phyloP scores from a whole-genome alignment of 495 filamentous ascomycete genomes.

The Penicillium cinerascens region DNA sequence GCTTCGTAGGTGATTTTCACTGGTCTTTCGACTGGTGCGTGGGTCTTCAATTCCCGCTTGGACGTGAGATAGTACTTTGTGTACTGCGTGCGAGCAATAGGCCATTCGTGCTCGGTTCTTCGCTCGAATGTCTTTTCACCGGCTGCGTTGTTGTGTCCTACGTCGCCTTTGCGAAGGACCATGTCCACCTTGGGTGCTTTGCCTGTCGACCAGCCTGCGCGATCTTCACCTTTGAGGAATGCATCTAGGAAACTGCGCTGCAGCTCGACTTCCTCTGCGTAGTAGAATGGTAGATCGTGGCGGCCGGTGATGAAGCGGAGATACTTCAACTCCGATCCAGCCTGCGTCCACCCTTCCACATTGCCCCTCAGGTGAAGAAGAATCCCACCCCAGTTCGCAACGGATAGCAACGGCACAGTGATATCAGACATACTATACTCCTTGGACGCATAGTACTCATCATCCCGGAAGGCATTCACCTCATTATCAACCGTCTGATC shows the following conservation, averaged over 20 bases:
- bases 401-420: constrained; percentile 56
- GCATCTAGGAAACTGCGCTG: constrained; percentile 65
- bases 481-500: constrained; percentile 45
- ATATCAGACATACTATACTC: constrained; percentile 60
- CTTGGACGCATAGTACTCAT: constrained; percentile 58
- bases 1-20: constrained; percentile 52
- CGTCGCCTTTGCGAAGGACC: constrained; percentile 57
- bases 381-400: constrained; percentile 67
- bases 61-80: constrained; percentile 51
- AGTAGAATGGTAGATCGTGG: constrained; percentile 71
- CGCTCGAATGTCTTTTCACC: constrained; percentile 49
- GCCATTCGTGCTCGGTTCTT: constrained; percentile 60
- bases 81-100: constrained; percentile 59
- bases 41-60: constrained; percentile 27
- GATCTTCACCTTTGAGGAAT: constrained; percentile 63
- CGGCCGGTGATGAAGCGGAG: constrained; percentile 64
- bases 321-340: constrained; percentile 60
- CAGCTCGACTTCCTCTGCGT: constrained; percentile 58
- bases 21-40: constrained; percentile 1
- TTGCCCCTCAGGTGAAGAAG: constrained; percentile 62
- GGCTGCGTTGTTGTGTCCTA: constrained; percentile 58
- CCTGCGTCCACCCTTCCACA: constrained; percentile 57
- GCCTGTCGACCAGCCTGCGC: constrained; percentile 55
- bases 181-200: constrained; percentile 55
- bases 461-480: constrained; percentile 51